phyloP scores from a whole-genome alignment of 2,329 filamentous ascomycete species.

The Zasmidium cellare region DNA sequence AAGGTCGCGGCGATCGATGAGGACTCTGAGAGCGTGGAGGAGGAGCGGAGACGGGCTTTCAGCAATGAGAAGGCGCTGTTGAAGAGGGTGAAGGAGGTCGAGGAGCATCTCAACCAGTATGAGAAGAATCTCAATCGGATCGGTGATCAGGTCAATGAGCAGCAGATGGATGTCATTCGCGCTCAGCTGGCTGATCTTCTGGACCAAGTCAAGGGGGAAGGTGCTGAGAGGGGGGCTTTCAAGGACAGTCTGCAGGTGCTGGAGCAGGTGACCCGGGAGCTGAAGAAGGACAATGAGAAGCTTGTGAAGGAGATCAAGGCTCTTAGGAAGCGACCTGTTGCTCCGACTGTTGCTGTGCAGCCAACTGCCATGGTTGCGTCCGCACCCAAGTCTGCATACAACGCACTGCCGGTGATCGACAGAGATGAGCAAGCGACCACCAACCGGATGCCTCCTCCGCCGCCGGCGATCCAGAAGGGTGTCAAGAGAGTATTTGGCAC shows the following conservation, averaged over 20 bases:
- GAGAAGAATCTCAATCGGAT: conserved; percentile 16
- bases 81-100: conserved; percentile 24
- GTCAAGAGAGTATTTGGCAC: not conserved
- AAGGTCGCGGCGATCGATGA: conserved; percentile 20
- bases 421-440: not conserved
- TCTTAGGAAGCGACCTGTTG: conserved; percentile 7
- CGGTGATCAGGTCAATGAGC: conserved; percentile 18
- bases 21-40: conserved; percentile 8
- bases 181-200: conserved; percentile 11
- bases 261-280: conserved; percentile 18
- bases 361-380: not conserved
- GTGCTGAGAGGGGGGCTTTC: conserved; percentile 13
- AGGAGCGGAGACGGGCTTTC: conserved; percentile 18
- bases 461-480: conserved; percentile 5
- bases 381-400: not conserved
- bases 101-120: conserved; percentile 21
- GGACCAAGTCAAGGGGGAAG: conserved; percentile 15
- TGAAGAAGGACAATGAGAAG: conserved; percentile 20
- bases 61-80: conserved; percentile 24
- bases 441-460: conserved; percentile 12
- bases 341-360: not conserved
- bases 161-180: conserved; percentile 14
- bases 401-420: not conserved
- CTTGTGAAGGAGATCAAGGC: conserved; percentile 15
- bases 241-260: conserved; percentile 18